phyloP scores from a whole-genome alignment of 495 filamentous ascomycete species.

The Penicillium roqueforti region DNA sequence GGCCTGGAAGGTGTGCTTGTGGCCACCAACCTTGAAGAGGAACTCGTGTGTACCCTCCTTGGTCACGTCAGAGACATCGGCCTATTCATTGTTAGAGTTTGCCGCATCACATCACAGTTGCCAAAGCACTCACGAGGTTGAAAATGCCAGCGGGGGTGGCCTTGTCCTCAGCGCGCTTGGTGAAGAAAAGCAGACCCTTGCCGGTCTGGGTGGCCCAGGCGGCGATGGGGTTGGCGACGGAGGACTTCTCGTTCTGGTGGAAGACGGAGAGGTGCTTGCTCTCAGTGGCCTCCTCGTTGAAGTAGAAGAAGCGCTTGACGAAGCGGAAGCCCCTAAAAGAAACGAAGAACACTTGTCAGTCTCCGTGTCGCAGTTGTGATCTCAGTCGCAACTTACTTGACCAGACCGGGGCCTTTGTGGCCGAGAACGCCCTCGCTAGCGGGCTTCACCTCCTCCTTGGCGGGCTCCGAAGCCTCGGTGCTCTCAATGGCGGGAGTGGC shows the following conservation, averaged over 20 bases:
- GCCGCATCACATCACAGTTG: neutral
- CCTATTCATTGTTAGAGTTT: conserved; percentile 42
- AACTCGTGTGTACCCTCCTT: conserved; percentile 75
- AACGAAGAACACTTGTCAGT: conserved; percentile 14
- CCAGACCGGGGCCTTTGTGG: conserved; percentile 84
- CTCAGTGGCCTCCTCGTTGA: conserved; percentile 76
- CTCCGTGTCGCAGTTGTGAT: neutral
- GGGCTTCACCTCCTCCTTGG: conserved; percentile 50
- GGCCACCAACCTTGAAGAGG: conserved; percentile 72
- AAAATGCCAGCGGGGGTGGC: conserved; percentile 72
- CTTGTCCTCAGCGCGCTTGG: conserved; percentile 83
- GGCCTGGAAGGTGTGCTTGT: conserved; percentile 90
- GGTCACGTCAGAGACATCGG: conserved; percentile 75
- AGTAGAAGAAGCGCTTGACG: conserved; percentile 87
- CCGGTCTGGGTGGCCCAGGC: conserved; percentile 91
- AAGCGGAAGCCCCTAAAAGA: conserved; percentile 55
- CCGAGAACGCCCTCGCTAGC: conserved; percentile 67
- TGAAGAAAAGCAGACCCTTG: conserved; percentile 90
- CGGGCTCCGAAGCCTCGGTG: conserved; percentile 45
- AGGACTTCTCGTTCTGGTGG: conserved; percentile 81
- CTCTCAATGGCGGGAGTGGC: conserved; percentile 24
- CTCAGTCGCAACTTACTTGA: conserved; percentile 65
- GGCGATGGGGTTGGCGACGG: conserved; percentile 68
- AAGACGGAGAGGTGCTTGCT: conserved; percentile 68
- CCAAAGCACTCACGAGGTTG: conserved; percentile 62